These are phyloP conservation scores for Sporisorium exsertum DNA, from an alignment of 1,284 basidiomycete genomes.

Conservation along the genomic window DNA sequence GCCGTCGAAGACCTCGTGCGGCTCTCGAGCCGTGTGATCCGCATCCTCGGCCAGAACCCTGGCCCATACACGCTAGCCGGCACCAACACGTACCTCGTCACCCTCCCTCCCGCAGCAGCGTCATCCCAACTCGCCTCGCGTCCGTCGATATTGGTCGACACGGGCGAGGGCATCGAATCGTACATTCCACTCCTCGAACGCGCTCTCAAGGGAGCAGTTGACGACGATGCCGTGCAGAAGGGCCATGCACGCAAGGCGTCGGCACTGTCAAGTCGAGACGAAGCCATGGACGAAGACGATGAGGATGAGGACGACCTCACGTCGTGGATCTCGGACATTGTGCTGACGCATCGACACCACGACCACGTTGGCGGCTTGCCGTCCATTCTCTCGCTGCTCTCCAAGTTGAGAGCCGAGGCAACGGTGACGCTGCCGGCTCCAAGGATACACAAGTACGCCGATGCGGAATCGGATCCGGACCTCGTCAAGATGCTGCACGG, in stretches of 20 bases:
- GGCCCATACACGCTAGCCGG: slow-evolving; percentile 88
- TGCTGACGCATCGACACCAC: slow-evolving; percentile 89
- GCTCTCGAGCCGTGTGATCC: slow-evolving; percentile 58
- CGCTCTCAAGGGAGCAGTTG: slow-evolving; percentile 71
- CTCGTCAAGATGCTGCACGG: slow-evolving; percentile 86
- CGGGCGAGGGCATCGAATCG: slow-evolving; percentile 80
- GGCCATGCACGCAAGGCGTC: background rate
- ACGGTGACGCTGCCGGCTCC: slow-evolving; percentile 66
- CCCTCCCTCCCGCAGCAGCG: slow-evolving; percentile 64
- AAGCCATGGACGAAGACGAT: slow-evolving; percentile 32
- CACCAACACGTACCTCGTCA: slow-evolving; percentile 92
- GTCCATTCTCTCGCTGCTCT: slow-evolving; percentile 78
- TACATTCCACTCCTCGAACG: slow-evolving; percentile 79
- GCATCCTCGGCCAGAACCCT: slow-evolving; percentile 80
- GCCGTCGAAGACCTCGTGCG: slow-evolving; percentile 44
- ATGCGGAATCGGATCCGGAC: slow-evolving; percentile 72
- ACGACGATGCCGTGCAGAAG: background rate
- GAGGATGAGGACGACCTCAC: slow-evolving; percentile 46
- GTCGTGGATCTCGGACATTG: slow-evolving; percentile 74
- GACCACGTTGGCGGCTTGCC: slow-evolving; percentile 87
- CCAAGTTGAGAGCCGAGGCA: slow-evolving; percentile 66
- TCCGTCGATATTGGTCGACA: slow-evolving; percentile 82
- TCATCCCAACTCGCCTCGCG: slow-evolving; percentile 72
- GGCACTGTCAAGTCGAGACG: background rate
- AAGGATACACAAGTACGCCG: slow-evolving; percentile 71